These are phyloP conservation scores for Fusarium sp. DNA, from an alignment of 2,329 filamentous ascomycete species.

Conservation along the genomic window DNA sequence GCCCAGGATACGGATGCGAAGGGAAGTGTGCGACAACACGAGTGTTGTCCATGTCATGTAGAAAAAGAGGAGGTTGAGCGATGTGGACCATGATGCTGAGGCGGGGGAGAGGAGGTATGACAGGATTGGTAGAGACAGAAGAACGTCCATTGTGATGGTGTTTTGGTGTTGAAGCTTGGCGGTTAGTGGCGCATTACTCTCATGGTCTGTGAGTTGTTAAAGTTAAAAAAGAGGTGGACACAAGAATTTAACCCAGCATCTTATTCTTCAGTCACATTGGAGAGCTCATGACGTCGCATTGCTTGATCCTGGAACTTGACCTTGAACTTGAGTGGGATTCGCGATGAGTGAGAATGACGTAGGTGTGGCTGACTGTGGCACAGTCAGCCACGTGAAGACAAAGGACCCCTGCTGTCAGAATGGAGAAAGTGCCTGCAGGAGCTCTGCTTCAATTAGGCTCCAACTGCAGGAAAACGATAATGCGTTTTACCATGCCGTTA, in stretches of 20 bases:
- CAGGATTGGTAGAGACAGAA: conserved; percentile 78
- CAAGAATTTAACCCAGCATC: not conserved
- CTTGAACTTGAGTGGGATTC: not conserved
- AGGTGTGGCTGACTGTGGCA: conserved; percentile 23
- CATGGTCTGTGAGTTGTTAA: not conserved
- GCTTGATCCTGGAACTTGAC: conserved; percentile 20
- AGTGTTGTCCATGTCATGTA: conserved; percentile 91
- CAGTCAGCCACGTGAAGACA: not conserved
- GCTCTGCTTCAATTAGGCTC: not conserved
- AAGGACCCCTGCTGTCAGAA: not conserved
- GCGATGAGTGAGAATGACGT: conserved; percentile 28
- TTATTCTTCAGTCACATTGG: not conserved
- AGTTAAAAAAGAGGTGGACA: not conserved
- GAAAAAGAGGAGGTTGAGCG: conserved; percentile 87
- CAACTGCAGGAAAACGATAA: not conserved
- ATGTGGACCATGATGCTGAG: conserved; percentile 77
- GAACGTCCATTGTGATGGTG: conserved; percentile 64
- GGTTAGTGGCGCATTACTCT: conserved; percentile 13
- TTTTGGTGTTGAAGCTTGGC: conserved; percentile 7
- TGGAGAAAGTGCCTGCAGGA: not conserved
- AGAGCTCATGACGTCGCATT: conserved; percentile 10
- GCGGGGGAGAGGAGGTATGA: conserved; percentile 73
- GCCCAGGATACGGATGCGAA: conserved; percentile 79
- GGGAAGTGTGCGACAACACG: conserved; percentile 78
- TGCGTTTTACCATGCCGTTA: not conserved